Evolutionary conservation across 805 yeast genomes (phyloP).

Genomic region (Candida nitratophila): DNA sequence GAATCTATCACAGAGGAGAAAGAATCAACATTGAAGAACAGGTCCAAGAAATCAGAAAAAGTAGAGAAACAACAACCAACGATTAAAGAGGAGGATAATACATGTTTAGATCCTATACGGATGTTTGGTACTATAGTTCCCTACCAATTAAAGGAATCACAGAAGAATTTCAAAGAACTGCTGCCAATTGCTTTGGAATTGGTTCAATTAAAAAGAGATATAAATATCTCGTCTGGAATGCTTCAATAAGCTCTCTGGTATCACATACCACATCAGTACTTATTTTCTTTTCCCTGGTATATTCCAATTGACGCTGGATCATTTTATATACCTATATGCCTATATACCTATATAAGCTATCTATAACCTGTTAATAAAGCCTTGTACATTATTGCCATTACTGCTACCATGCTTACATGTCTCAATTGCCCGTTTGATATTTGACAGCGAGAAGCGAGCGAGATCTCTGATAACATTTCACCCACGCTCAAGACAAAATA

Average conservation of each 20-base stretch:
- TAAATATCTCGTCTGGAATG: background rate
- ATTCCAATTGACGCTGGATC: too few relatives aligned
- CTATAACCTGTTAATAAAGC: background rate
- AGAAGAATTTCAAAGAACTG: background rate
- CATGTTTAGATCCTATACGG: background rate
- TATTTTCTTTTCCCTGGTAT: too few relatives aligned
- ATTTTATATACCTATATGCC: background rate
- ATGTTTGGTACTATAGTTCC: conserved; percentile 1
- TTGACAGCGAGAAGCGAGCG: background rate
- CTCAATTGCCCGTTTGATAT: background rate
- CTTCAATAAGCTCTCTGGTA: too few relatives aligned
- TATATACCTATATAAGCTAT: too few relatives aligned
- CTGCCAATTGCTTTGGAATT: background rate
- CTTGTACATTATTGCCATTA: background rate
- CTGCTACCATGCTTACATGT: background rate
- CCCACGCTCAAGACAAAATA: too few relatives aligned
- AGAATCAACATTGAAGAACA: background rate
- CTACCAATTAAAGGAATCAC: background rate
- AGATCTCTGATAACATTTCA: background rate
- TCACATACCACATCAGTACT: too few relatives aligned
- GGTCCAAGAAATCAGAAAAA: background rate
- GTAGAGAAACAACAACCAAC: background rate
- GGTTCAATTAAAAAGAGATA: background rate
- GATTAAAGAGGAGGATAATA: background rate
- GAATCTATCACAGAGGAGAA: too few relatives aligned